Percentiles rank a stretch among this genome's conserved stretches.
Conservation (phyloP, 2,329 filamentous ascomycete genomes). For the Paramyrothecium sp. region DNA sequence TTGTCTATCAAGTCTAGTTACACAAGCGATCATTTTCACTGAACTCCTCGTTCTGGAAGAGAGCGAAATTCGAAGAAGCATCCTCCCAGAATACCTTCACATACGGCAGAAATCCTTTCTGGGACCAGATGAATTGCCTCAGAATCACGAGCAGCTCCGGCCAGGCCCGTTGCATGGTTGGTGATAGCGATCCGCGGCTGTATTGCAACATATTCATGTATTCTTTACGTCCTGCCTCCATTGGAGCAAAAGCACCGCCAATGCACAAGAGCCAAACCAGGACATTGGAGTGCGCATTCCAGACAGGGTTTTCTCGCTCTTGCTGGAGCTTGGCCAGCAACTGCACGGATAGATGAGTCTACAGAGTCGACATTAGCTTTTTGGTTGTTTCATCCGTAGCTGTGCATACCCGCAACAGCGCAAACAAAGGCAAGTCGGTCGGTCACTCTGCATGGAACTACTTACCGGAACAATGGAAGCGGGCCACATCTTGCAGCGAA, state of each 20-base stretch:
- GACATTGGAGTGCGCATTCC: constrained; percentile 29
- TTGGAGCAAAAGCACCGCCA: constrained; percentile 34
- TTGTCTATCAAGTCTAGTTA: too few species aligned
- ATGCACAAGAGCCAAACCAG: constrained; percentile 34
- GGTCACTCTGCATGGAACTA: background rate
- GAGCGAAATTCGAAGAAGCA: too few species aligned
- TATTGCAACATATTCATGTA: constrained; percentile 22
- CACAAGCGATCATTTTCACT: too few species aligned
- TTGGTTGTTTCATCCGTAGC: too few species aligned
- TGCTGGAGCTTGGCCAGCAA: constrained; percentile 29
- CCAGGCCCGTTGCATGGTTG: constrained; percentile 25
- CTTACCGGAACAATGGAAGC: constrained; percentile 36
- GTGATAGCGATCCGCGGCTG: constrained; percentile 13
- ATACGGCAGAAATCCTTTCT: constrained; percentile 28
- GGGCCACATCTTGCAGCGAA: constrained; percentile 39
- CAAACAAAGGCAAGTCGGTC: too few species aligned
- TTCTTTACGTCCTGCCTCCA: constrained; percentile 20
- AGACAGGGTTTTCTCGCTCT: constrained; percentile 21
- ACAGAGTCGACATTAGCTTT: background rate
- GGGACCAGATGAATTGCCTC: constrained; percentile 37
- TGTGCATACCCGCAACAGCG: too few species aligned
- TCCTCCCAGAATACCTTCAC: constrained; percentile 31
- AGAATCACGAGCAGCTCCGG: constrained; percentile 25
- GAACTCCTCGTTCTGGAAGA: too few species aligned
- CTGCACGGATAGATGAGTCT: constrained; percentile 28